Evolutionary conservation across 768 basidiomycete species (phyloP).

Genomic region (Dendrothele bispora): DNA sequence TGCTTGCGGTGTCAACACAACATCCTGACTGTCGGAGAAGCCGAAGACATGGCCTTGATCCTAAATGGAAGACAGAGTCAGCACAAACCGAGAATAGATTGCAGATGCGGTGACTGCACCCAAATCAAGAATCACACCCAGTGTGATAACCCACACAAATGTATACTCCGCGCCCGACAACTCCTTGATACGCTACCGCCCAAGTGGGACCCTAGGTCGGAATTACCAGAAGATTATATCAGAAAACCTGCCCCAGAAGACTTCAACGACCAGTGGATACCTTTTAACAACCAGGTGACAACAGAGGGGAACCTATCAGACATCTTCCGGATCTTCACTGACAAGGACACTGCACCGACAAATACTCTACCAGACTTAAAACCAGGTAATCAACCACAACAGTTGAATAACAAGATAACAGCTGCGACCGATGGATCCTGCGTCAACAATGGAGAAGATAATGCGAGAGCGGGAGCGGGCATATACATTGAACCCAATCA

Average conservation of each 20-base stretch:
- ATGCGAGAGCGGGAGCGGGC: conserved; percentile 14
- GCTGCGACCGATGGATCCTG: conserved; percentile 18
- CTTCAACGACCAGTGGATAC: not conserved
- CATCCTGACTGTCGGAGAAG: conserved; percentile 4
- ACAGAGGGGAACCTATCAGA: not conserved
- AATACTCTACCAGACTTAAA: not conserved
- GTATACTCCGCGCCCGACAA: conserved; percentile 9
- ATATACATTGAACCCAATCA: conserved; percentile 5
- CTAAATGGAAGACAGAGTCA: conserved; percentile 15
- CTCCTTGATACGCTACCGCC: conserved; percentile 15
- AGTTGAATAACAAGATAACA: no score
- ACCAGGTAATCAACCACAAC: not conserved
- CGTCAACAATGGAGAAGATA: conserved; percentile 10
- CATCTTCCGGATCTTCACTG: conserved; percentile 9
- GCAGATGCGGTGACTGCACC: not conserved
- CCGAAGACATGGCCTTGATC: conserved; percentile 12
- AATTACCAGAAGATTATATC: conserved; percentile 8
- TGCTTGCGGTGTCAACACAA: conserved; percentile 10
- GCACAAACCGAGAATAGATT: conserved; percentile 3
- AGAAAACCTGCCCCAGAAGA: not conserved
- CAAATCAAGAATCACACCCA: not conserved
- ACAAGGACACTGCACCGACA: no score
- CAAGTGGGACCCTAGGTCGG: conserved; percentile 19
- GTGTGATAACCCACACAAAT: conserved; percentile 18
- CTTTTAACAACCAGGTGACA: not conserved